Evolutionary conservation across 208 protist species (phyloP), one percentile per base, ranked within the genome.

Genomic region (Herpetomonas samuelpessoai): DNA sequence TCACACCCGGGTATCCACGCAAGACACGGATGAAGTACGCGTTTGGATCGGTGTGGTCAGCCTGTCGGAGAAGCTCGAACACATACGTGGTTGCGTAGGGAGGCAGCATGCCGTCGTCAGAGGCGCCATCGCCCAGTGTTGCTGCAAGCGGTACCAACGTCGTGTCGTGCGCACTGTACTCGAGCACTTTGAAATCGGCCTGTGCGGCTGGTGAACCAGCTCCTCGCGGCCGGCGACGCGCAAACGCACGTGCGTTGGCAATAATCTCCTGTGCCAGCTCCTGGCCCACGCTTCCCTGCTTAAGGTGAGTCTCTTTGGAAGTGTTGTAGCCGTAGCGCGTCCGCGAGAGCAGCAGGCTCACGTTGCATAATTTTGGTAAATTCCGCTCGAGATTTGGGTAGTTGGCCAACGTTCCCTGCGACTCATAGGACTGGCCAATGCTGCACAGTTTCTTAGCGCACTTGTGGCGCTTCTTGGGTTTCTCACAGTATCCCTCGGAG

Each of bases 121-220:
- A 75, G 35, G 46, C 35, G 46, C 35, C 74, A 45, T 82, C 75
- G 29, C 74, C 74, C 2, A 91, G 66, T 2, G 77, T 81, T 7
- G 65, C 62, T 26, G 78, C 63, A 24, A 88, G 63, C 24, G 84
- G 74, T 14, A 68, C 54, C 47, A 91, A 59, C 3, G 80, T 86
- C 31, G 63, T 86, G 75, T 87, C 84, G 68, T 91, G 80, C 7
- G 77, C 75, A 46, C 84, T 91, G 80, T 91, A 91, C 58, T 91
- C 62, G 38, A 79, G 74, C 48, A 91, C 54, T 38, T 73, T 74
- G 72, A 74, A 74, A 19, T 27, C 44, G 10, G 39, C 31, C 28
- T 39, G 16, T 16, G 45, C 60, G 21, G 27, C 24, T 31, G 29
- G 7, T 3, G 24, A 18, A 7, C 12, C 16, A 7, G 7, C 30